Base-by-base conservation (phyloP, 495 filamentous ascomycete genomes). In the Staphylotrichum tortipilum region DNA sequence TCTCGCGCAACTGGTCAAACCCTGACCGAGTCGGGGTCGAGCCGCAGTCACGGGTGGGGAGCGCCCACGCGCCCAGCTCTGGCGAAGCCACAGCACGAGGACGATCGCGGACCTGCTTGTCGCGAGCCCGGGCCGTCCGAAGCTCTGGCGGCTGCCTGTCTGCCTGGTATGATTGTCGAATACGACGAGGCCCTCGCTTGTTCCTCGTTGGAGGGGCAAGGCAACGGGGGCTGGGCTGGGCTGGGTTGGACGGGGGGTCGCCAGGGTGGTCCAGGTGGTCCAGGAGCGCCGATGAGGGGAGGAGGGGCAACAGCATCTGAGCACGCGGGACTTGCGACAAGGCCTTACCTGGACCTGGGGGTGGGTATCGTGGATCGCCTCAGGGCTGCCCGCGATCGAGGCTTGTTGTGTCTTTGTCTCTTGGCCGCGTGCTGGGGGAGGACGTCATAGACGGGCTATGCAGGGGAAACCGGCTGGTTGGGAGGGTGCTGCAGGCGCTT, bases 371-470 rank as follows among this genome's bases (percentile, higher is more conserved):
- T n/a, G n/a, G n/a, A n/a, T n/a, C n/a, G n/a, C n/a, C n/a, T n/a
- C n/a, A n/a, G n/a, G n/a, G n/a, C n/a, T n/a, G n/a, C n/a, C n/a
- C n/a, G n/a, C n/a, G n/a, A n/a, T n/a, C 12, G 24, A 4, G 1
- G 6, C 28, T 24, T 41, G 26, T 23, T 41, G 4, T 41, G n/a
- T n/a, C n/a, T n/a, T n/a, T n/a, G n/a, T 15, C 11, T 19, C 22
- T 38, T 47, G 23, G 47, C 1, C 21, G 37, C 41, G 37, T 31
- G 7, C 26, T 22, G 8, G 19, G 24, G 14, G 4, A 19, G 38
- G 47, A 49, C 47, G 47, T 49, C 47, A 49, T 49, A 41, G 47
- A 49, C 47, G 38, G 46, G 18, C 22, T 44, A 28, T 18, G 24
- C 26, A 22, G 31, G 11, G 36, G 40, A 48, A 49, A 49, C 19